These are phyloP conservation scores for Phanerochaete sordida DNA, from an alignment of 768 basidiomycete species.

Conservation along the genomic window DNA sequence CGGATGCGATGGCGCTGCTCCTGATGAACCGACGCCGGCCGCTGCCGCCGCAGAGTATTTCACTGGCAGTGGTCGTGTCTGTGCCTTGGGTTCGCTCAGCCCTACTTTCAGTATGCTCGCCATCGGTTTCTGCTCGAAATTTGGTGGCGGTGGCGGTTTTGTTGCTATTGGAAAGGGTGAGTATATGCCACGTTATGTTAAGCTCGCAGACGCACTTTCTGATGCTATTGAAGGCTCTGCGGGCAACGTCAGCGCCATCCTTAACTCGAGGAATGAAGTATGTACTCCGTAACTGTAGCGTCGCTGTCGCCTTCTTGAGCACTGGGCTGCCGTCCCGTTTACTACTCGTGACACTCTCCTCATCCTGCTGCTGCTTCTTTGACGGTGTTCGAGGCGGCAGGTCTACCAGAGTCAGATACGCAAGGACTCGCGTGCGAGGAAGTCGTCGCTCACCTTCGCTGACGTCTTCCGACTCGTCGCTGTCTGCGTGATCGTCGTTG, in stretches of 20 bases:
- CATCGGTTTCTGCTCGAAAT: constrained; percentile 79
- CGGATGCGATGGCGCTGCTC: constrained; percentile 32
- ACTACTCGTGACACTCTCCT: constrained; percentile 70
- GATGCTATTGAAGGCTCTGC: constrained; percentile 61
- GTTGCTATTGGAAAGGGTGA: constrained; percentile 30
- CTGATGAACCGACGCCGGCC: constrained; percentile 41
- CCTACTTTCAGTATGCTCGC: constrained; percentile 72
- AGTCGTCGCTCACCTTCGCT: constrained; percentile 61
- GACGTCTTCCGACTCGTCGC: constrained; percentile 69
- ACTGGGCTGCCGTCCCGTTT: constrained; percentile 78
- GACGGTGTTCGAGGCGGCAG: constrained; percentile 58
- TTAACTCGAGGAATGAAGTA: constrained; percentile 16
- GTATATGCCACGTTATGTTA: constrained; percentile 4
- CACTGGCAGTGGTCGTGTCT: constrained; percentile 70
- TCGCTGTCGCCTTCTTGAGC: constrained; percentile 68
- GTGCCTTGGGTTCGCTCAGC: constrained; percentile 49
- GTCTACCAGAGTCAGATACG: constrained; percentile 35
- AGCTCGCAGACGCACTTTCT: constrained; percentile 45
- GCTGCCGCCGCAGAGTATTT: constrained; percentile 93
- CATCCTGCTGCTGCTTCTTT: constrained; percentile 66
- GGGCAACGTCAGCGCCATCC: constrained; percentile 16
- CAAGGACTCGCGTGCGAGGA: neutral
- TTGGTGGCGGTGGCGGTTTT: constrained; percentile 78
- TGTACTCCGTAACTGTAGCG: constrained; percentile 70
- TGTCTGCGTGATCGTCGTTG: constrained; percentile 66